These are phyloP conservation scores for Arthrobotrys conoides DNA, from an alignment of 2,329 filamentous ascomycete genomes.

Conservation along the genomic window DNA sequence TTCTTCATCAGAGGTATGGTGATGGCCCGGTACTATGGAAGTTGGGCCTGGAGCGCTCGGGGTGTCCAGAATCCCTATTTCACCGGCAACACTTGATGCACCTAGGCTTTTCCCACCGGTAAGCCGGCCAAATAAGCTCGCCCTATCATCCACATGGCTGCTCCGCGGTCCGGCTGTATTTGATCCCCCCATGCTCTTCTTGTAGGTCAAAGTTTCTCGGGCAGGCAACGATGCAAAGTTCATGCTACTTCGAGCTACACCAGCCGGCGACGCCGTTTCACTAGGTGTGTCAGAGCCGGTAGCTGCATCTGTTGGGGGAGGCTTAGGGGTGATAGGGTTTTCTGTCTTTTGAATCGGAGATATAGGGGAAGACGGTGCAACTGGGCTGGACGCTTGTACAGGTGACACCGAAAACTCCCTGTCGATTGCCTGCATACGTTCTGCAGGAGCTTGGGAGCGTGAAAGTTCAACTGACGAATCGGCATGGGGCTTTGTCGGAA, in stretches of 20 bases:
- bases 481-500: not conserved
- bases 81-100: constrained; percentile 66
- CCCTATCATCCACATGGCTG: constrained; percentile 81
- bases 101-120: constrained; percentile 82
- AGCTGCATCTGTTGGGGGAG: constrained; percentile 64
- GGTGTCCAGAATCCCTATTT: constrained; percentile 11
- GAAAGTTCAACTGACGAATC: not conserved
- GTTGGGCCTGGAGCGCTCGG: not conserved
- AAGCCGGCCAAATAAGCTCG: constrained; percentile 80
- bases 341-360: constrained; percentile 58
- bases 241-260: constrained; percentile 82
- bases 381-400: constrained; percentile 62
- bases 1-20: constrained; percentile 67
- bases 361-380: constrained; percentile 63
- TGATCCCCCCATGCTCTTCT: constrained; percentile 80
- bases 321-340: constrained; percentile 50
- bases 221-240: constrained; percentile 94
- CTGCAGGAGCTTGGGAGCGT: not conserved
- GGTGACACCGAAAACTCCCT: constrained; percentile 38
- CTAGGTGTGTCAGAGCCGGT: constrained; percentile 67
- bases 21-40: not conserved
- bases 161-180: constrained; percentile 77
- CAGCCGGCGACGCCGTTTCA: constrained; percentile 67
- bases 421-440: not conserved
- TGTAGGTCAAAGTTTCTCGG: constrained; percentile 84